A percentile compares a stretch with the other conserved stretches of the same genome.
Conservation (phyloP, 371 early-diverging fungal species). For the Mucor piriformis region DNA sequence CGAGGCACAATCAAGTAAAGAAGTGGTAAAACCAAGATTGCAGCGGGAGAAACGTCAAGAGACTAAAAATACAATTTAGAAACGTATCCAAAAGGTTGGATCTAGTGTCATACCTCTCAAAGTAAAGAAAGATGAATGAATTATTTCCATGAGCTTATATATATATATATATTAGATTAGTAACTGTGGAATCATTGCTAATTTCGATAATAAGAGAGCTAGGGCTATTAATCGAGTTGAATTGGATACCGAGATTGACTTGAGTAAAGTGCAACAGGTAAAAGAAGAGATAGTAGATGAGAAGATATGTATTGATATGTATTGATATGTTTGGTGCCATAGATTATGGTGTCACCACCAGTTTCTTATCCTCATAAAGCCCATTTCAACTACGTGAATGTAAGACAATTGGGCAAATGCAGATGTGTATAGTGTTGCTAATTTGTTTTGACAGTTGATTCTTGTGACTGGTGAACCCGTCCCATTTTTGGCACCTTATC, state of each 20-base stretch:
- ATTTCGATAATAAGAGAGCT: constrained; percentile 54
- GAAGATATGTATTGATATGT: no score
- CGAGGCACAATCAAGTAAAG: constrained; percentile 49
- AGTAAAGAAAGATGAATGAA: constrained; percentile 17
- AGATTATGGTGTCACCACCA: constrained; percentile 66
- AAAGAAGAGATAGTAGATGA: no score
- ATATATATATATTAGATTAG: constrained; percentile 29
- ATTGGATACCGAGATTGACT: constrained; percentile 54
- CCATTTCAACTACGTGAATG: constrained; percentile 62
- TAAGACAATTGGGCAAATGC: constrained; percentile 25
- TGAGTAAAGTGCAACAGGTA: constrained; percentile 57
- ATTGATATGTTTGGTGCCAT: background rate
- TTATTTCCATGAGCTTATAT: background rate
- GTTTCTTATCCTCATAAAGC: constrained; percentile 57
- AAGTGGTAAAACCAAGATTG: constrained; percentile 48
- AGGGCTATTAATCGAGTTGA: constrained; percentile 65
- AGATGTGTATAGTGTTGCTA: background rate
- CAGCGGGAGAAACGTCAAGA: background rate
- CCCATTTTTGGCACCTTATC: constrained; percentile 65
- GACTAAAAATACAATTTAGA: constrained; percentile 25
- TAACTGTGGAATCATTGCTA: constrained; percentile 66
- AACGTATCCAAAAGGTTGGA: constrained; percentile 57
- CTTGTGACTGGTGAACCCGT: constrained; percentile 55
- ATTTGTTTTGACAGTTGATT: constrained; percentile 39
- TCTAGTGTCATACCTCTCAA: constrained; percentile 50